phyloP scores from a whole-genome alignment of 2,329 filamentous ascomycete species.

The Albophoma yamanashiensis region DNA sequence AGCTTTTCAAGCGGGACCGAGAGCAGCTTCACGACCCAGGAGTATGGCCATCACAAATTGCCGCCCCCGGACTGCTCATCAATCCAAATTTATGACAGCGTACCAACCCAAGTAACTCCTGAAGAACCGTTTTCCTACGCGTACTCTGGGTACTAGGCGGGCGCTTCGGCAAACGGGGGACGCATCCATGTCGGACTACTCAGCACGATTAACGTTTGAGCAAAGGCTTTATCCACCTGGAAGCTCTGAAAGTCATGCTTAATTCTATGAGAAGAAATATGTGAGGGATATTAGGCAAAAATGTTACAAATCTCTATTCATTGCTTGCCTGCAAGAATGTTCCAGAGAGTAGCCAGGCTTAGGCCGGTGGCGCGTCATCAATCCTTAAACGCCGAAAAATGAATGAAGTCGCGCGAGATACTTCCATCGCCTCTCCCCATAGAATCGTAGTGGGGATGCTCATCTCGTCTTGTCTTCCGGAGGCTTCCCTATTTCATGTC shows the following conservation, averaged over 20 bases:
- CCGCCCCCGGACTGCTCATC: not conserved
- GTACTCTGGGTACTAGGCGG: not conserved
- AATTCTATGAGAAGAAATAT: not conserved
- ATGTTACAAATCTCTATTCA: not conserved
- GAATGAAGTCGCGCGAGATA: not conserved
- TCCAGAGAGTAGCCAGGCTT: not conserved
- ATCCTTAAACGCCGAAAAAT: not conserved
- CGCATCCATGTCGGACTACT: not conserved
- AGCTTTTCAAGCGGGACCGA: constrained; percentile 1
- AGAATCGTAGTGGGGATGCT: not conserved
- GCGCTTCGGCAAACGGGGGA: not conserved
- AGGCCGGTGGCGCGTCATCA: not conserved
- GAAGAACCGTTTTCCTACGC: not conserved
- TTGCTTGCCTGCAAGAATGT: constrained; percentile 3
- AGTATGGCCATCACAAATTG: not conserved
- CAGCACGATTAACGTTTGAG: constrained; percentile 7
- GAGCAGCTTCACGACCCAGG: not conserved
- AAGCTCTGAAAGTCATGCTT: not conserved
- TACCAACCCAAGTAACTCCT: not conserved
- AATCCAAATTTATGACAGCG: not conserved
- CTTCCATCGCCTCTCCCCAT: not conserved
- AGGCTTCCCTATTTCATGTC: not conserved
- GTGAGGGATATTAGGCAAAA: not conserved
- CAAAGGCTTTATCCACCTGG: constrained; percentile 7
- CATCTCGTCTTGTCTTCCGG: too few species aligned